These are phyloP conservation scores for Rhizopogon roseolus DNA, from an alignment of 768 basidiomycete genomes.

Conservation along the genomic window DNA sequence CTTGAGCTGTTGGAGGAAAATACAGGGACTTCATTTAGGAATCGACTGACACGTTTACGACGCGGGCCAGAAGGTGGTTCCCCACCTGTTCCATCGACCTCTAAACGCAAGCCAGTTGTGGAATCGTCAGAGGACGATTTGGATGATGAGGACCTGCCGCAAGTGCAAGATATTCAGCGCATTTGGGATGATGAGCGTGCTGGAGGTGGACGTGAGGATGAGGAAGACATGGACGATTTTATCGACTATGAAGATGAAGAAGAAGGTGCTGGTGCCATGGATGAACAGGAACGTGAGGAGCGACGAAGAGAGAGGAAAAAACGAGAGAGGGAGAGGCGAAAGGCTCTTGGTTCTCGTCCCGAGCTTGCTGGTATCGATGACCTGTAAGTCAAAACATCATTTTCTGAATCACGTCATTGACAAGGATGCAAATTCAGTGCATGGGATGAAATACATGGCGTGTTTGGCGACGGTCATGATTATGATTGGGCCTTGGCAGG, in stretches of 20 bases:
- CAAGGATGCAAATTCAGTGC: conserved; percentile 47
- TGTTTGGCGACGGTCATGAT: conserved; percentile 95
- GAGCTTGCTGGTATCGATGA: conserved; percentile 79
- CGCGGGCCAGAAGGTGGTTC: conserved; percentile 72
- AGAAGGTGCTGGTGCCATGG: conserved; percentile 75
- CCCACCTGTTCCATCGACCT: conserved; percentile 56
- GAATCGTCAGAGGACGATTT: conserved; percentile 80
- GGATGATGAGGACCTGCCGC: conserved; percentile 46
- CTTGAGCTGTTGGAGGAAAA: conserved; percentile 82
- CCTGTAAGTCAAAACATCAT: conserved; percentile 46
- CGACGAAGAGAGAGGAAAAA: conserved; percentile 60
- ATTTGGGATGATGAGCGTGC: conserved; percentile 77
- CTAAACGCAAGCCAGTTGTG: conserved; percentile 52
- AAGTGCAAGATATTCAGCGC: conserved; percentile 56
- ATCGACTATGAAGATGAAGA: conserved; percentile 78
- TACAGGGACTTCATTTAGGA: conserved; percentile 75
- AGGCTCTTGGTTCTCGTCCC: conserved; percentile 58
- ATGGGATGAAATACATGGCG: conserved; percentile 93
- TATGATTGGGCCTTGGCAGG: conserved; percentile 92
- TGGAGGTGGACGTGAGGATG: conserved; percentile 41
- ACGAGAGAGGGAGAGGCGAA: conserved; percentile 62
- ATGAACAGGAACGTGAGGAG: conserved; percentile 74
- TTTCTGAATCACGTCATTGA: neutral
- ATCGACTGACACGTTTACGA: conserved; percentile 69
- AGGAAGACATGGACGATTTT: conserved; percentile 69